These are phyloP conservation scores for Trypanosoma vivax DNA, from an alignment of 208 protist genomes.

Conservation along the genomic window DNA sequence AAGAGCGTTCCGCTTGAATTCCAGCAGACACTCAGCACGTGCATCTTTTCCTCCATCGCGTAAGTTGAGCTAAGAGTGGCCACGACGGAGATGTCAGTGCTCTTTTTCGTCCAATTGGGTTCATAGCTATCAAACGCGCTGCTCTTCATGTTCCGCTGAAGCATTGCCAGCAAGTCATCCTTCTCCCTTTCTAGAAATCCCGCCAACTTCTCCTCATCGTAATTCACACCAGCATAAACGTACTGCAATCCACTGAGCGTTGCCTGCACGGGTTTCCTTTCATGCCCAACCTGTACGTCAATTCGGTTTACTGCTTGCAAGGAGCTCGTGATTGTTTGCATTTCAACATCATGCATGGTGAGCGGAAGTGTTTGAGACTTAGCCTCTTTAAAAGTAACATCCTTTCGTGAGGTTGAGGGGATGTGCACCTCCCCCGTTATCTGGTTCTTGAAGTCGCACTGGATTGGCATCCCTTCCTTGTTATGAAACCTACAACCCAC, in stretches of 20 bases:
- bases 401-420: constrained; percentile 48
- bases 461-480: constrained; percentile 24
- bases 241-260: constrained; percentile 73
- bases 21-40: constrained; percentile 74
- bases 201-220: constrained; percentile 52
- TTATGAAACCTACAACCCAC: constrained; percentile 1
- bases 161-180: constrained; percentile 45
- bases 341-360: constrained; percentile 22
- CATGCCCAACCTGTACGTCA: constrained; percentile 65
- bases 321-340: constrained; percentile 64
- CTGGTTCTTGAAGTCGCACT: constrained; percentile 72
- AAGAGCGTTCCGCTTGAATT: constrained; percentile 79
- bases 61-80: constrained; percentile 64
- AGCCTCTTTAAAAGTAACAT: constrained; percentile 22
- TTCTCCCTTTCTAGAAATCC: constrained; percentile 51
- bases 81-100: constrained; percentile 42
- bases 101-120: constrained; percentile 73
- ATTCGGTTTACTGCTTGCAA: constrained; percentile 45
- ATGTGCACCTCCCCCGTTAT: constrained; percentile 70
- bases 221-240: constrained; percentile 51
- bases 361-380: constrained; percentile 48
- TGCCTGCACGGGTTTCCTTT: constrained; percentile 33
- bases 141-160: constrained; percentile 67
- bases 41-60: constrained; percentile 51
- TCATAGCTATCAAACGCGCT: constrained; percentile 79